Evolutionary conservation across 2,329 filamentous ascomycete species (phyloP).

Genomic region (Bertia moriformis): DNA sequence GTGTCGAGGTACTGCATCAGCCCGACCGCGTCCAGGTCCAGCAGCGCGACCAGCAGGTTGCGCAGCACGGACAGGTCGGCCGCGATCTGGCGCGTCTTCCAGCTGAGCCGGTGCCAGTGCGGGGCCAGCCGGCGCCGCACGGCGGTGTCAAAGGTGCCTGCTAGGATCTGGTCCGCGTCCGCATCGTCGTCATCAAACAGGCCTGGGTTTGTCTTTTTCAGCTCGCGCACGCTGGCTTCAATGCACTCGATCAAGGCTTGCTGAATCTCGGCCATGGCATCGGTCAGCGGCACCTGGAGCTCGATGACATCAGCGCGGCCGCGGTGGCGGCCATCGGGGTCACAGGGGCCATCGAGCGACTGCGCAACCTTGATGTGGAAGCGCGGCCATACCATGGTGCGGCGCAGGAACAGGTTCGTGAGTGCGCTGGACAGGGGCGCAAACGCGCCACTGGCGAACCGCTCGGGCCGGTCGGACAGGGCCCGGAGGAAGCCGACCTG

Average conservation of each 20-base stretch:
- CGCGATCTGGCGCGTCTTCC: conserved; percentile 88
- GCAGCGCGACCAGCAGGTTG: conserved; percentile 64
- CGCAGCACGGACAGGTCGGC: conserved; percentile 74
- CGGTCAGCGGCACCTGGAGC: conserved; percentile 88
- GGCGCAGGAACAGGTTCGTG: conserved; percentile 79
- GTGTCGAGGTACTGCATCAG: conserved; percentile 91
- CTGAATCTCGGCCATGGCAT: conserved; percentile 84
- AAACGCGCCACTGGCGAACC: conserved; percentile 78
- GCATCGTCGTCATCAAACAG: conserved; percentile 95
- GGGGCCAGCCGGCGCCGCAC: conserved; percentile 83
- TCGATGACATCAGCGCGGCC: conserved; percentile 96
- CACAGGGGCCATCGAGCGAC: conserved; percentile 78
- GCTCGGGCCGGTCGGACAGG: conserved; percentile 85
- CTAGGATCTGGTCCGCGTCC: conserved; percentile 92
- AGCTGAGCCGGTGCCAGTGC: conserved; percentile 92
- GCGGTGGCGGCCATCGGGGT: no score
- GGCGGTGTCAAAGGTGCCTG: conserved; percentile 80
- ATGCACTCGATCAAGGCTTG: conserved; percentile 92
- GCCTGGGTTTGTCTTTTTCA: conserved; percentile 79
- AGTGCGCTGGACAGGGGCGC: conserved; percentile 79
- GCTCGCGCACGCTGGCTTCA: conserved; percentile 81
- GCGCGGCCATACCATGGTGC: conserved; percentile 78
- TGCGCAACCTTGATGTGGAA: conserved; percentile 85
- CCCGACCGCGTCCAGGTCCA: conserved; percentile 78
- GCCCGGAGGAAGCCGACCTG: conserved; percentile 88